phyloP scores from a whole-genome alignment of 73 alveolate species.

The Paramecium pentaurelia region DNA sequence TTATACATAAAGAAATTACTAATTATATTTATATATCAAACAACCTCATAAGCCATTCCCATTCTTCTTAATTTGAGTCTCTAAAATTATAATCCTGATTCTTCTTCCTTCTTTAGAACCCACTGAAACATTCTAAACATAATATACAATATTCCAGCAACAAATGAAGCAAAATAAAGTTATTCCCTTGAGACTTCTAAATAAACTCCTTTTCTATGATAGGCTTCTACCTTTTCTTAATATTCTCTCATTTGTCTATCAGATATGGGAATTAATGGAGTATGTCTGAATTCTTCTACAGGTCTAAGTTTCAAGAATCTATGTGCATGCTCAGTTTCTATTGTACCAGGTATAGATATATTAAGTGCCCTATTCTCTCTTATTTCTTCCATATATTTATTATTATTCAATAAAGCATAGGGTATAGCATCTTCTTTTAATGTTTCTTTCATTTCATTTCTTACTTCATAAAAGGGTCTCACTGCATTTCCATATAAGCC shows the following conservation, averaged over 20 bases:
- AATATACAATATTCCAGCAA: constrained; percentile 7
- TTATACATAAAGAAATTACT: constrained; percentile 2
- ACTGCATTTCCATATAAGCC: constrained; percentile 77
- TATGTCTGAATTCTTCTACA: constrained; percentile 83
- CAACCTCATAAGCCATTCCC: constrained; percentile 53
- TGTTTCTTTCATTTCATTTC: constrained; percentile 63
- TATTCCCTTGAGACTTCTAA: constrained; percentile 74
- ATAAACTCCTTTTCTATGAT: constrained; percentile 74
- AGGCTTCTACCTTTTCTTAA: constrained; percentile 66
- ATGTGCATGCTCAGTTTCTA: constrained; percentile 80
- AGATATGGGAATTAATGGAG: constrained; percentile 82
- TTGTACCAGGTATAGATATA: constrained; percentile 84
- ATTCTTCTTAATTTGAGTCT: constrained; percentile 50
- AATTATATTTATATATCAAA: constrained; percentile 14
- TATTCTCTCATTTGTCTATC: constrained; percentile 67
- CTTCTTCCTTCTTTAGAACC: constrained; percentile 59
- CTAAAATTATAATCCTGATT: constrained; percentile 37
- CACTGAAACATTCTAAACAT: constrained; percentile 43
- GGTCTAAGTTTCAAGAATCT: constrained; percentile 75
- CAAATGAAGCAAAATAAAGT: constrained; percentile 51
- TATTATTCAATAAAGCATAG: constrained; percentile 55
- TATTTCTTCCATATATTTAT: constrained; percentile 63
- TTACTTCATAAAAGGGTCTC: neutral
- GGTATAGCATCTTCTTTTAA: constrained; percentile 80
- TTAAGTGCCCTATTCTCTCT: constrained; percentile 57